Evolutionary conservation across 2,329 filamentous ascomycete genomes (phyloP).

Genomic region (Aspergillus sergii): DNA sequence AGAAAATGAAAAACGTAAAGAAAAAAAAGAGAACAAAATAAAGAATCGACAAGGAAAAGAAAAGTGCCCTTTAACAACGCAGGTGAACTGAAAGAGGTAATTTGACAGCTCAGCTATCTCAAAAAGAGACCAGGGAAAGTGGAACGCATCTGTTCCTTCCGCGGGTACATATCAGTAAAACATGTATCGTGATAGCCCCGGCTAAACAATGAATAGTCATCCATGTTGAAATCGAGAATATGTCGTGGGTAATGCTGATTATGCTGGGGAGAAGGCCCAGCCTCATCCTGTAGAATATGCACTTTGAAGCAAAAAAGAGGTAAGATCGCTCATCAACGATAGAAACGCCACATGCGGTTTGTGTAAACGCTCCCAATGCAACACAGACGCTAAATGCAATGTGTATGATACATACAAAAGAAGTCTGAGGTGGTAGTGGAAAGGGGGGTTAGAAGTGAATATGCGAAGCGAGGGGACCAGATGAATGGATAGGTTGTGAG

Average conservation of each 20-base stretch:
- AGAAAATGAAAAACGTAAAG: not conserved
- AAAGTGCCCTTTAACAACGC: too few relatives aligned
- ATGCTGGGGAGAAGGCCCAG: not conserved
- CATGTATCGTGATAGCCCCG: not conserved
- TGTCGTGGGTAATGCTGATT: not conserved
- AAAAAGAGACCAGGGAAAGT: too few relatives aligned
- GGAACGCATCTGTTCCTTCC: too few relatives aligned
- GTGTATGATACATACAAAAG: not conserved
- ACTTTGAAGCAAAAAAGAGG: not conserved
- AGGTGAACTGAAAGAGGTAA: too few relatives aligned
- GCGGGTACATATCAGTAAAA: too few relatives aligned
- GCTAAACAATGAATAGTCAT: not conserved
- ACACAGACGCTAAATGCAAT: not conserved
- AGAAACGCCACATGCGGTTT: not conserved
- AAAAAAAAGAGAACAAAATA: not conserved
- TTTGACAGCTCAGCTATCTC: too few relatives aligned
- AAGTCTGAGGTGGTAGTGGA: not conserved
- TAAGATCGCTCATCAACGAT: not conserved
- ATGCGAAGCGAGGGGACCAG: not conserved
- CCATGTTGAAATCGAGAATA: not conserved
- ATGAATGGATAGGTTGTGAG: not conserved
- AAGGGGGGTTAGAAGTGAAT: not conserved
- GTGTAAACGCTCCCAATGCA: constrained; percentile 3
- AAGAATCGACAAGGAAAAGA: not conserved
- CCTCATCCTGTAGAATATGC: not conserved